Evolutionary conservation across 2,329 filamentous ascomycete species (phyloP).

Genomic region (Calcarisporium arbuscula): DNA sequence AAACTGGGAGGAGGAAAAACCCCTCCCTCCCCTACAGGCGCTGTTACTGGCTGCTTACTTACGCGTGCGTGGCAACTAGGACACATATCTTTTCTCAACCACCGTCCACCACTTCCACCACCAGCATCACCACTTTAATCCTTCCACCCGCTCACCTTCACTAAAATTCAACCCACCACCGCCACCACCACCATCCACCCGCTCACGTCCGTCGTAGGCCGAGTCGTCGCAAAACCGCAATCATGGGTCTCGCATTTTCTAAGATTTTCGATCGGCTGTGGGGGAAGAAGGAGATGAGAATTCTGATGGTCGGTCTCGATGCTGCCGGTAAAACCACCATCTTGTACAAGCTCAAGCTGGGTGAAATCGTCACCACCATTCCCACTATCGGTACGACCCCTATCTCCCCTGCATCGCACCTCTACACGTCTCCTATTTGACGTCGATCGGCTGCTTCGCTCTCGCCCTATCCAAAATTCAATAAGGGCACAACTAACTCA

Average conservation of each 20-base stretch:
- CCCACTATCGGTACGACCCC: conserved; percentile 79
- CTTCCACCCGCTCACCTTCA: conserved; percentile 16
- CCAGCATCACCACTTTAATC: conserved; percentile 9
- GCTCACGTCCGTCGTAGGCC: conserved; percentile 18
- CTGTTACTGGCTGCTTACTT: conserved; percentile 18
- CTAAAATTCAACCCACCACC: conserved; percentile 18
- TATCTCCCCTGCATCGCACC: conserved; percentile 4
- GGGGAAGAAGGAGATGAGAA: conserved; percentile 99
- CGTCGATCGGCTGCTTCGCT: not conserved
- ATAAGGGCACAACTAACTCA: too few species aligned
- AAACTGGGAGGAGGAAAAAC: conserved; percentile 13
- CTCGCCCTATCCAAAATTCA: too few species aligned
- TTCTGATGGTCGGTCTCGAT: conserved; percentile 99
- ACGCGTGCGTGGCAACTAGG: conserved; percentile 23
- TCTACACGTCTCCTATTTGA: not conserved
- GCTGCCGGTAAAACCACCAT: conserved; percentile 99
- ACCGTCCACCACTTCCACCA: conserved; percentile 6
- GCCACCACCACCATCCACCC: conserved; percentile 2
- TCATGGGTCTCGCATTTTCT: conserved; percentile 97
- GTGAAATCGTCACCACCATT: conserved; percentile 98
- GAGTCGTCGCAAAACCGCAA: conserved; percentile 46
- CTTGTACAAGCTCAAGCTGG: conserved; percentile 99
- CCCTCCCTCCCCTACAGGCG: conserved; percentile 8
- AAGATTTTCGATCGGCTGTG: conserved; percentile 94
- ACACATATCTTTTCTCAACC: conserved; percentile 17